A percentile compares a stretch with the other conserved stretches of the same genome.
These are phyloP conservation scores for Talaromyces borbonicus DNA, from an alignment of 495 filamentous ascomycete species.

Conservation along the genomic window DNA sequence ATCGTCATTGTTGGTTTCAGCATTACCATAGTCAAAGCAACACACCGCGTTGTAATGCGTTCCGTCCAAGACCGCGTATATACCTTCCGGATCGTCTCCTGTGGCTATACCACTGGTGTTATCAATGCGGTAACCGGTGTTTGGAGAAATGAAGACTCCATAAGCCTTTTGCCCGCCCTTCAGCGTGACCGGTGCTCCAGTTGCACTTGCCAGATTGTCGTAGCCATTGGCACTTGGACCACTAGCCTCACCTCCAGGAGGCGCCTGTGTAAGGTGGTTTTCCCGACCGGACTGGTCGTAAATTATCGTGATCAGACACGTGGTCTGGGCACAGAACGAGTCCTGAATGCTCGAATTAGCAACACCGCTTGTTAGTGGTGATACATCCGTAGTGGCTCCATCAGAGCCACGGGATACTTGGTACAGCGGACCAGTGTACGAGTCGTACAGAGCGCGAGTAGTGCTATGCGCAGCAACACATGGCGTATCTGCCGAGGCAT, in stretches of 20 bases:
- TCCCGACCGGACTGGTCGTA: slow-evolving; percentile 50
- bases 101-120: slow-evolving; percentile 35
- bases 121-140: slow-evolving; percentile 47
- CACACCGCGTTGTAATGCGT: slow-evolving; percentile 48
- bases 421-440: slow-evolving; percentile 43
- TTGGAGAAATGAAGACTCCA: slow-evolving; percentile 47
- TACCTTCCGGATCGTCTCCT: slow-evolving; percentile 42
- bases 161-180: slow-evolving; percentile 46
- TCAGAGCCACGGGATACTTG: slow-evolving; percentile 42
- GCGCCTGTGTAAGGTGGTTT: slow-evolving; percentile 49
- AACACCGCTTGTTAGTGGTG: slow-evolving; percentile 40
- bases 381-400: slow-evolving; percentile 31
- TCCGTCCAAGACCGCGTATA: slow-evolving; percentile 51
- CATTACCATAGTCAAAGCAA: slow-evolving; percentile 56
- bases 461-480: slow-evolving; percentile 51
- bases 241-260: slow-evolving; percentile 35
- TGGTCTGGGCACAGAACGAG: slow-evolving; percentile 44
- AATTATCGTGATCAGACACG: slow-evolving; percentile 48
- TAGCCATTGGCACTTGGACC: slow-evolving; percentile 43
- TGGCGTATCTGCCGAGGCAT: slow-evolving; percentile 39
- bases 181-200: slow-evolving; percentile 45
- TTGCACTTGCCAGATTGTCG: slow-evolving; percentile 45
- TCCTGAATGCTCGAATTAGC: slow-evolving; percentile 48
- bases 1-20: slow-evolving; percentile 41
- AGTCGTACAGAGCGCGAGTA: slow-evolving; percentile 44